Percentiles rank a stretch among this genome's conserved stretches.
phyloP scores from a whole-genome alignment of 805 yeast genomes.

The Starmera amethionina region DNA sequence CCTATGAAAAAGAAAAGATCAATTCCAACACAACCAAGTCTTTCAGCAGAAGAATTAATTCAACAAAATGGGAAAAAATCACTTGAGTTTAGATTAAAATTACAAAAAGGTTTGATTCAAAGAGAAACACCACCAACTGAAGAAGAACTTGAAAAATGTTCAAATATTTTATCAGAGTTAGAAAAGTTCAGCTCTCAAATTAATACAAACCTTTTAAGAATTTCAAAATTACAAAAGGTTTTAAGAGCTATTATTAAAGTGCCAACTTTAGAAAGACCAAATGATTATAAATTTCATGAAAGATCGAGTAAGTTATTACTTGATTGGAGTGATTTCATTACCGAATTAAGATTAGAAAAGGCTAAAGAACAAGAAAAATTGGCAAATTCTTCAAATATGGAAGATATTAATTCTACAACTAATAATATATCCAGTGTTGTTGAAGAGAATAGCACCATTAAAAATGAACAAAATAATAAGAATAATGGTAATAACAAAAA shows the following conservation, averaged over 20 bases:
- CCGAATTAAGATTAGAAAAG: slow-evolving; percentile 26
- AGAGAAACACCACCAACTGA: slow-evolving; percentile 32
- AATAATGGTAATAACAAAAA: neutral
- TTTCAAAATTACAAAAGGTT: slow-evolving; percentile 43
- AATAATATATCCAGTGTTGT: neutral
- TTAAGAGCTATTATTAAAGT: slow-evolving; percentile 35
- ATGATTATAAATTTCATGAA: slow-evolving; percentile 36
- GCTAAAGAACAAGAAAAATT: slow-evolving; percentile 1
- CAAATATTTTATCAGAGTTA: slow-evolving; percentile 28
- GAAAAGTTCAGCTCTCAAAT: slow-evolving; percentile 29
- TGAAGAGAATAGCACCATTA: neutral
- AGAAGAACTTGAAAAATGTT: slow-evolving; percentile 20
- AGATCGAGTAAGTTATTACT: slow-evolving; percentile 30
- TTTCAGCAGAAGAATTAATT: neutral
- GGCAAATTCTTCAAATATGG: slow-evolving; percentile 9
- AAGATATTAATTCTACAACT: neutral
- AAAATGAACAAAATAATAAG: neutral
- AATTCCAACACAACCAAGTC: neutral
- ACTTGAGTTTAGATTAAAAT: slow-evolving; percentile 30
- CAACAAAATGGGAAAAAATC: slow-evolving; percentile 2
- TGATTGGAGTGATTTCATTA: slow-evolving; percentile 31
- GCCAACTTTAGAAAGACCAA: slow-evolving; percentile 29
- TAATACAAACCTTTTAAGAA: slow-evolving; percentile 27
- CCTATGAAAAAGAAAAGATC: slow-evolving; percentile 1
- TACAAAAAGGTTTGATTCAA: slow-evolving; percentile 40